Conservation (phyloP, 768 basidiomycete species). For the Podaxis sp. region DNA sequence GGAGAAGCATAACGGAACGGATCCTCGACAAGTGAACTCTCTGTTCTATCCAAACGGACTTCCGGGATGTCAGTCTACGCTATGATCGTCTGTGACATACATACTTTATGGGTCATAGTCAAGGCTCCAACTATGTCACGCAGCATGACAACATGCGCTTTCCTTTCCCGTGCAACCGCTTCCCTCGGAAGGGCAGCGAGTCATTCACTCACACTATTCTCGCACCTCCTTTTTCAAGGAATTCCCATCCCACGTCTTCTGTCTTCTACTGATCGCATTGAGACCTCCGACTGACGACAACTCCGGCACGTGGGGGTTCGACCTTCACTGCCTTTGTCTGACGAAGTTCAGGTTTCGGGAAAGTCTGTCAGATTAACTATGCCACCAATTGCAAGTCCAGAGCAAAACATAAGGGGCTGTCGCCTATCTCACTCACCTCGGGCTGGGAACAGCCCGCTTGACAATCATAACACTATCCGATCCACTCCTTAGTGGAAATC, state of each 20-base stretch:
- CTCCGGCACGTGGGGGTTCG: not conserved
- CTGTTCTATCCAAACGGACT: not conserved
- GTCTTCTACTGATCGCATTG: not conserved
- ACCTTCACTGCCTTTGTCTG: not conserved
- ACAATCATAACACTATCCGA: not conserved
- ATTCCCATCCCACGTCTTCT: conserved; percentile 3
- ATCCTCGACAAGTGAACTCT: not conserved
- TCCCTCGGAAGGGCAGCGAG: conserved; percentile 8
- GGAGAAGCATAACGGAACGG: not conserved
- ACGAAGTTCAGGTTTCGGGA: too few relatives aligned
- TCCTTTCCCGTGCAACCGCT: conserved; percentile 14
- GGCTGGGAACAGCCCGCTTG: not conserved
- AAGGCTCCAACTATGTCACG: not conserved
- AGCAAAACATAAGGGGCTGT: not conserved
- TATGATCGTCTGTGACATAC: conserved; percentile 5
- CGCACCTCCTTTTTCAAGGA: not conserved
- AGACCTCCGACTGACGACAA: not conserved
- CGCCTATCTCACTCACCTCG: not conserved
- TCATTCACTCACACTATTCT: conserved; percentile 9
- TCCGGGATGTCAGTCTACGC: not conserved
- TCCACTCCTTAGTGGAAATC: not conserved
- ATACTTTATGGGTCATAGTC: not conserved
- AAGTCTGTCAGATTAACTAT: too few relatives aligned
- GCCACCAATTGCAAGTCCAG: too few relatives aligned
- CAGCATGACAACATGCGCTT: not conserved